These are phyloP conservation scores for Gryganskiella cystojenkinii DNA, from an alignment of 192 early-diverging fungal genomes.

Conservation along the genomic window DNA sequence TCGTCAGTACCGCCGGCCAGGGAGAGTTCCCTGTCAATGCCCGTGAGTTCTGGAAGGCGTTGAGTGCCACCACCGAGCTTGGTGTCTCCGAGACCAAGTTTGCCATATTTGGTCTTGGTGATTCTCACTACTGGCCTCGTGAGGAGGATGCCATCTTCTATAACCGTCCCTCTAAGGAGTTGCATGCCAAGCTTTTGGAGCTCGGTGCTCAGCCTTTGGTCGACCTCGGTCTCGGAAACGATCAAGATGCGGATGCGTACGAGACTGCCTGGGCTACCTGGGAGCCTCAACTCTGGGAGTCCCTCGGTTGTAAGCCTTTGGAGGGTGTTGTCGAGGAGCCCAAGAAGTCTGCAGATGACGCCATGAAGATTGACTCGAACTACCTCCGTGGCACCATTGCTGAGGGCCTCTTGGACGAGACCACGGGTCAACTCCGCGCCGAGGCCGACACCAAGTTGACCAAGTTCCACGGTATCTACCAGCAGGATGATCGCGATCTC, in stretches of 20 bases:
- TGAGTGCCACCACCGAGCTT: conserved; percentile 70
- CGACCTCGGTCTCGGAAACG: conserved; percentile 85
- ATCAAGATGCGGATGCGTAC: conserved; percentile 93
- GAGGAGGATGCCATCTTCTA: conserved; percentile 91
- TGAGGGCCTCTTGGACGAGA: conserved; percentile 83
- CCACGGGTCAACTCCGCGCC: conserved; percentile 79
- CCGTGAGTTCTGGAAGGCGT: conserved; percentile 88
- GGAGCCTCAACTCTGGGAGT: conserved; percentile 85
- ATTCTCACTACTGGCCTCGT: conserved; percentile 97
- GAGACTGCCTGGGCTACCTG: conserved; percentile 84
- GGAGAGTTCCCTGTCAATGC: conserved; percentile 95
- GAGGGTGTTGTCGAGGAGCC: conserved; percentile 72
- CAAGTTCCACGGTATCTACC: conserved; percentile 98
- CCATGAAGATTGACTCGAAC: conserved; percentile 93
- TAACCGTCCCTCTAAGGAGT: conserved; percentile 89
- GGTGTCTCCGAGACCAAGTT: conserved; percentile 75
- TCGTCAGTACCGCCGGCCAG: conserved; percentile 92
- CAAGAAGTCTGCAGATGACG: conserved; percentile 83
- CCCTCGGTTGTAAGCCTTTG: conserved; percentile 80
- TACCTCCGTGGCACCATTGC: conserved; percentile 94
- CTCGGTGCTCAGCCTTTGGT: conserved; percentile 78
- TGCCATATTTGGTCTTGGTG: conserved; percentile 92
- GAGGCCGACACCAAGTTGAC: conserved; percentile 93
- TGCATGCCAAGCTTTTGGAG: conserved; percentile 82
- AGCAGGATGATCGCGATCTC: conserved; percentile 97